Evolutionary conservation across 441 rosid species (phyloP).

Genomic region (Kokia cookei): DNA sequence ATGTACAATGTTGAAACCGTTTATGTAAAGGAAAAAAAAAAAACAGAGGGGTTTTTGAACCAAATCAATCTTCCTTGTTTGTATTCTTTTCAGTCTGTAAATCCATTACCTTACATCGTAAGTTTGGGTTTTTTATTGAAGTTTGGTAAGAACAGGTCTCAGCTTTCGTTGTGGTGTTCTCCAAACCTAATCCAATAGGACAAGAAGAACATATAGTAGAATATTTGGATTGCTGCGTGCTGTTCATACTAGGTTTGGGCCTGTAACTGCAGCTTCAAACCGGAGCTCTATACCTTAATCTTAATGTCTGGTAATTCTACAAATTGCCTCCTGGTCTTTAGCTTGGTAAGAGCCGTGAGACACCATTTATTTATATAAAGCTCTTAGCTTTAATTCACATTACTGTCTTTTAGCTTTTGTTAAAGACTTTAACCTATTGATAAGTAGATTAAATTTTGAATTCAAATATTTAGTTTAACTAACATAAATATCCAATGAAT

Average conservation of each 20-base stretch:
- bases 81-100: not conserved
- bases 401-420: too few species aligned
- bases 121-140: not conserved
- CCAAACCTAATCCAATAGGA: not conserved
- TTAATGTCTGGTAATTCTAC: not conserved
- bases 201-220: not conserved
- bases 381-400: too few species aligned
- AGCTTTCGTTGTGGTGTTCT: not conserved
- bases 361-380: not conserved
- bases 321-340: not conserved
- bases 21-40: not conserved
- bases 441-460: too few species aligned
- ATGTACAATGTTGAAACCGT: not conserved
- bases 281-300: not conserved
- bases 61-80: not conserved
- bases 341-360: not conserved
- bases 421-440: too few species aligned
- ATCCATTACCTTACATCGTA: not conserved
- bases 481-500: too few species aligned
- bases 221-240: too few species aligned
- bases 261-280: not conserved
- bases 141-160: slow-evolving; percentile 1
- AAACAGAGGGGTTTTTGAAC: not conserved
- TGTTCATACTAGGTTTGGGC: too few species aligned
- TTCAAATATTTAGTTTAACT: too few species aligned